Percentiles rank a stretch among this genome's conserved stretches.
phyloP scores from a whole-genome alignment of 306 rosid genomes.

The Morella rubra region DNA sequence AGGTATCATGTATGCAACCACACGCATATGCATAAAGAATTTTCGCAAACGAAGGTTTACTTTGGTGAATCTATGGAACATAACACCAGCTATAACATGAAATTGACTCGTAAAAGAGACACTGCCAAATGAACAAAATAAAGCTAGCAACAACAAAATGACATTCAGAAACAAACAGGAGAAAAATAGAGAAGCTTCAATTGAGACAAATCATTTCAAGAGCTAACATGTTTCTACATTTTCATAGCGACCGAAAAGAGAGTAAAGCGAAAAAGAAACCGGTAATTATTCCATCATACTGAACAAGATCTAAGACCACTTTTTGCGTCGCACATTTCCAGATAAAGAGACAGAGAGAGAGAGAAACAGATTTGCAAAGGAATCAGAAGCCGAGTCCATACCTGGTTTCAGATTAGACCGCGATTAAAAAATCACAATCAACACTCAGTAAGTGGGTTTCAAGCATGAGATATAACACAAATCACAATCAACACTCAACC shows the following conservation, averaged over 20 bases:
- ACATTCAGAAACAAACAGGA: background rate
- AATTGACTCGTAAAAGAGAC: background rate
- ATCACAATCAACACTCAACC: no score
- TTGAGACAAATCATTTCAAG: background rate
- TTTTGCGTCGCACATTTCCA: background rate
- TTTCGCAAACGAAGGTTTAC: background rate
- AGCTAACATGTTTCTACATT: background rate
- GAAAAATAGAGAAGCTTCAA: background rate
- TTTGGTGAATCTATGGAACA: background rate
- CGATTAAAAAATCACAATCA: no score
- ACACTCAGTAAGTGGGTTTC: no score
- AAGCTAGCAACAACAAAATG: background rate
- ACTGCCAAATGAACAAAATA: no score
- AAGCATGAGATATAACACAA: no score
- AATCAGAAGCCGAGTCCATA: no score
- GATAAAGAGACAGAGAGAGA: no score
- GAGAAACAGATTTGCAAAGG: no score
- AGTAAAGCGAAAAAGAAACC: background rate
- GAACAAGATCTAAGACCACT: background rate
- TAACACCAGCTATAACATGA: background rate
- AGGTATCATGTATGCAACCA: background rate
- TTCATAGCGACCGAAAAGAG: slow-evolving; percentile 8
- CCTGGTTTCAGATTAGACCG: no score
- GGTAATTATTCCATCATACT: background rate
- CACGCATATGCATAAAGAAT: background rate